Conservation (phyloP, 2,329 filamentous ascomycete genomes). For the Microdochium nivale region DNA sequence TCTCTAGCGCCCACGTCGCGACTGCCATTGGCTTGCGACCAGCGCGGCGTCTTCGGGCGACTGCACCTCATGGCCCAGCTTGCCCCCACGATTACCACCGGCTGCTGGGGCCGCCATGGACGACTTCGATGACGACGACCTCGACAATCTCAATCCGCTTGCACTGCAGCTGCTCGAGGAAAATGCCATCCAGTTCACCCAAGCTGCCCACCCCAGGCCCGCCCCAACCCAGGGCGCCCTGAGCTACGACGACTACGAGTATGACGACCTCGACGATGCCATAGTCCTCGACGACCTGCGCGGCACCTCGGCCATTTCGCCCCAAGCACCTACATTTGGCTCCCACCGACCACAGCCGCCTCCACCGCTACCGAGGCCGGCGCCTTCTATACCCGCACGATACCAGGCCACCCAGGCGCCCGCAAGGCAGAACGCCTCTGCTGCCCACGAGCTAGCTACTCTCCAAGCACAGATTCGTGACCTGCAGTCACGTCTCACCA, state of each 20-base stretch:
- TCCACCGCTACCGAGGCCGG: conserved; percentile 9
- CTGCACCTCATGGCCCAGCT: neutral
- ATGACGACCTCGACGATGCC: conserved; percentile 50
- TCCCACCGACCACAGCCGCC: conserved; percentile 13
- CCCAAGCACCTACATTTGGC: conserved; percentile 6
- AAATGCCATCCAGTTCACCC: conserved; percentile 53
- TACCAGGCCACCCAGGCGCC: conserved; percentile 24
- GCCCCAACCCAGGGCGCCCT: conserved; percentile 15
- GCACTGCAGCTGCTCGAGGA: conserved; percentile 54
- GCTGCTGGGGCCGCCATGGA: conserved; percentile 30
- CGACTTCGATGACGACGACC: conserved; percentile 55
- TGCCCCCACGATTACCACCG: neutral
- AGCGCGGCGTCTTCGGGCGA: neutral
- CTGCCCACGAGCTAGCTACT: conserved; percentile 30
- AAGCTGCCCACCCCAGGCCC: conserved; percentile 28
- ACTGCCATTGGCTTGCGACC: neutral
- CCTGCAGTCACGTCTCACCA: conserved; percentile 47
- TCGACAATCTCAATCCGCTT: conserved; percentile 51
- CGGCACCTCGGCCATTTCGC: conserved; percentile 24
- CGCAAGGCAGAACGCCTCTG: conserved; percentile 8
- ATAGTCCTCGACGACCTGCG: conserved; percentile 41
- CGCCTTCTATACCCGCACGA: conserved; percentile 19
- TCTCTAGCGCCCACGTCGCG: neutral
- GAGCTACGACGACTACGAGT: conserved; percentile 38
- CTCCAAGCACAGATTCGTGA: conserved; percentile 44